phyloP scores from a whole-genome alignment of 331 rosid species.

The Saraca asoca region DNA sequence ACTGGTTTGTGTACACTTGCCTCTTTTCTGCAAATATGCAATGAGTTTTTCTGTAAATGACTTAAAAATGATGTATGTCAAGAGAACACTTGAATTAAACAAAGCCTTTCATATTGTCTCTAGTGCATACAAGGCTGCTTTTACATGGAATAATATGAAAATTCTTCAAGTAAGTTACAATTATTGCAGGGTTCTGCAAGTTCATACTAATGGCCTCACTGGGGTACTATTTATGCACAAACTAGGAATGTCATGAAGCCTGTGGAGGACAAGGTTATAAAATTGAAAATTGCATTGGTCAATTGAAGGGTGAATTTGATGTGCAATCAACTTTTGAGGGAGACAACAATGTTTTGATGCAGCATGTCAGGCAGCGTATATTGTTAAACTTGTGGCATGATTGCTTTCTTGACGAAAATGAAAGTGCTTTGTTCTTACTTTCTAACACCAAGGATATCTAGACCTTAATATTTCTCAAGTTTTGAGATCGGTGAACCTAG shows the following conservation, averaged over 20 bases:
- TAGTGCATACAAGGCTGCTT: slow-evolving; percentile 82
- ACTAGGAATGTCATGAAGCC: slow-evolving; percentile 98
- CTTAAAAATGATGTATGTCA: slow-evolving; percentile 69
- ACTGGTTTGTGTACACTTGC: slow-evolving; percentile 17
- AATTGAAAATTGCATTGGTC: slow-evolving; percentile 86
- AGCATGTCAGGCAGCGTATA: slow-evolving; percentile 60
- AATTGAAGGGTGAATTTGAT: slow-evolving; percentile 71
- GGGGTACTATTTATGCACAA: slow-evolving; percentile 28
- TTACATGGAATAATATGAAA: slow-evolving; percentile 87
- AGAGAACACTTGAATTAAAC: slow-evolving; percentile 66
- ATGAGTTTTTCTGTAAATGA: slow-evolving; percentile 77
- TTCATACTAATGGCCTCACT: slow-evolving; percentile 25
- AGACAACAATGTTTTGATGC: slow-evolving; percentile 96
- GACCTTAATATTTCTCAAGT: no score
- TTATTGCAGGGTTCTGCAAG: slow-evolving; percentile 10
- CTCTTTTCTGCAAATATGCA: slow-evolving; percentile 62
- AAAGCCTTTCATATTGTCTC: slow-evolving; percentile 81
- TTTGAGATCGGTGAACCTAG: no score
- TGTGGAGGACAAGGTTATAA: slow-evolving; percentile 92
- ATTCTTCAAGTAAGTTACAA: slow-evolving; percentile 70
- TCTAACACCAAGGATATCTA: no score
- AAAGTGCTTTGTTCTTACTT: no score
- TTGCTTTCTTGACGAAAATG: no score
- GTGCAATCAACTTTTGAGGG: slow-evolving; percentile 97
- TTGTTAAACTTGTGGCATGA: no score